Base-by-base conservation (phyloP, 352 stramenopile genomes). In the Thraustotheca clavata region DNA sequence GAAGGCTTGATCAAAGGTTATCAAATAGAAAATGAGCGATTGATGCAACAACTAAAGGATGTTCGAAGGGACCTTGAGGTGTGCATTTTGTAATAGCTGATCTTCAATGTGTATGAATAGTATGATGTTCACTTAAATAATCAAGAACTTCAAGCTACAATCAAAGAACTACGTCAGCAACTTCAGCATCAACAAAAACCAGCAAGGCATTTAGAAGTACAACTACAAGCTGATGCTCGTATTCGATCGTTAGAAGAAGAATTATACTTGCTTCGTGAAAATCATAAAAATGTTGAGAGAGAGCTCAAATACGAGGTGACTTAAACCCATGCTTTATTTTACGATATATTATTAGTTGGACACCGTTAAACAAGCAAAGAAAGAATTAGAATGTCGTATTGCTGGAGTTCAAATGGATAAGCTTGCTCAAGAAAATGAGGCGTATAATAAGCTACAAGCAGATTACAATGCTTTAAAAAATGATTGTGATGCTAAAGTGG, bases 91-190 rank as follows among this genome's bases (percentile, higher is more conserved):
- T 36, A 18, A n/a, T 18, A 6, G 18, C 26, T 60, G 22, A 12
- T 48, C 29, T 46, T 40, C 6, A 35, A 20, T 4, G 27, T 60
- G 40, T n/a, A 9, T 3, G 27, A 76, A 5, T 73, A 84, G 24
- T 89, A 86, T 55, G 77, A 94, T 27, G 73, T 87, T n/a, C 78
- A 87, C 62, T 40, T 77, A 52, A 76, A 88, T n/a, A 94, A 91
- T 62, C 73, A 90, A 59, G 49, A 75, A n/a, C 69, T 94, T 0
- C 71, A 72, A 27, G 40, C 62, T 16, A 68, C 91, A 24, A 43
- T 90, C 1, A 74, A 76, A 40, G 72, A 71, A 6, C 29, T 86
- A 16, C 73, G 78, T 16, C 63, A 72, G 2, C 67, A 73, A 14
- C 41, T 77, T 0, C 69, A 75, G 20, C 49, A 47, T 3, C 33